Conservation (phyloP, 192 early-diverging fungal genomes). For the Coemansia sp. region DNA sequence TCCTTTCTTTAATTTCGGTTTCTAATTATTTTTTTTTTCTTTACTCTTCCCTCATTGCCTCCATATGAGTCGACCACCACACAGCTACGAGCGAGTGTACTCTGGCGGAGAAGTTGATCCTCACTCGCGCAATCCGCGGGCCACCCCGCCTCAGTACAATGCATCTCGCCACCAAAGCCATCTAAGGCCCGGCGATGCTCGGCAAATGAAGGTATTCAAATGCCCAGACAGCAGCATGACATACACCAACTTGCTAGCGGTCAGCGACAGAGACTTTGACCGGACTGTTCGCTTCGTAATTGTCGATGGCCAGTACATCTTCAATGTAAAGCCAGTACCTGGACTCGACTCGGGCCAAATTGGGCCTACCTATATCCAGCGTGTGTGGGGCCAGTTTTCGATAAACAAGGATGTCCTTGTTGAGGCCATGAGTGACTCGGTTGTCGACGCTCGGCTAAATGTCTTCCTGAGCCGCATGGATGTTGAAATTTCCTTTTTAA, state of each 20-base stretch:
- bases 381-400: slow-evolving; percentile 56
- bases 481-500: slow-evolving; percentile 62
- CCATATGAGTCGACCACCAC: slow-evolving; percentile 35
- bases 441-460: slow-evolving; percentile 37
- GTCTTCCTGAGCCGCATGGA: slow-evolving; percentile 55
- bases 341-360: slow-evolving; percentile 26
- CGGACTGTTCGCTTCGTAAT: slow-evolving; percentile 66
- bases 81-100: slow-evolving; percentile 45
- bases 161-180: slow-evolving; percentile 1
- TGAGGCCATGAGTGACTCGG: slow-evolving; percentile 50
- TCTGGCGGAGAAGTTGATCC: slow-evolving; percentile 49
- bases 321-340: slow-evolving; percentile 60
- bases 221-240: slow-evolving; percentile 54
- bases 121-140: slow-evolving; percentile 15
- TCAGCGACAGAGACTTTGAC: slow-evolving; percentile 72
- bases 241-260: slow-evolving; percentile 76
- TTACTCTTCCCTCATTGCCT: neutral
- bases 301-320: slow-evolving; percentile 77
- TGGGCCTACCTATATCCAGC: slow-evolving; percentile 43
- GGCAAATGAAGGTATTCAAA: slow-evolving; percentile 44
- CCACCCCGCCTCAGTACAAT: slow-evolving; percentile 1
- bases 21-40: neutral
- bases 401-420: slow-evolving; percentile 59
- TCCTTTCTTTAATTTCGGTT: neutral
- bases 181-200: slow-evolving; percentile 25